These are phyloP conservation scores for Boletus sp. DNA, from an alignment of 768 basidiomycete genomes.

Conservation along the genomic window DNA sequence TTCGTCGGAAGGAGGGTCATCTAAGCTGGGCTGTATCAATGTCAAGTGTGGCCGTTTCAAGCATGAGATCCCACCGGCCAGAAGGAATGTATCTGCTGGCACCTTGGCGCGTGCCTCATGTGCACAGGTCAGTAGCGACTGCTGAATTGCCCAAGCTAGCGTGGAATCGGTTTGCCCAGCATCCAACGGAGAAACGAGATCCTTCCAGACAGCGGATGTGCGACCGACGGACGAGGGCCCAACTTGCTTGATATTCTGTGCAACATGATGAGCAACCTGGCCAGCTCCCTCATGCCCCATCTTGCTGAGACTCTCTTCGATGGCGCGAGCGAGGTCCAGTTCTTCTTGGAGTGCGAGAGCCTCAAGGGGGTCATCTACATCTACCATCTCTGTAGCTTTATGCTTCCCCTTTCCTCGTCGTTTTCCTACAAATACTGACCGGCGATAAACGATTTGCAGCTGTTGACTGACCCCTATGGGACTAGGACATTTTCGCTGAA, in stretches of 20 bases:
- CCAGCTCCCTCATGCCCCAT: constrained; percentile 2
- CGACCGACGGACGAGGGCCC: constrained; percentile 2
- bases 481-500: constrained; percentile 20
- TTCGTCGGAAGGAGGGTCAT: background rate
- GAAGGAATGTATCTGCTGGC: background rate
- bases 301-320: constrained; percentile 44
- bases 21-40: constrained; percentile 8
- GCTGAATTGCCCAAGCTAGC: constrained; percentile 32
- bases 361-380: constrained; percentile 12
- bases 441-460: constrained; percentile 42
- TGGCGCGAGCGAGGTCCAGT: constrained; percentile 42
- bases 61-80: constrained; percentile 10
- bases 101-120: background rate
- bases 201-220: constrained; percentile 7
- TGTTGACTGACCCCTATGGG: constrained; percentile 33
- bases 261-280: constrained; percentile 4
- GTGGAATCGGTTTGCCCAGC: constrained; percentile 12
- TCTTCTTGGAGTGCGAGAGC: constrained; percentile 35
- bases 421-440: constrained; percentile 5
- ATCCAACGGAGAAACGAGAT: constrained; percentile 4
- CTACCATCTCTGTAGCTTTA: background rate
- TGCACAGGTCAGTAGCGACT: constrained; percentile 22
- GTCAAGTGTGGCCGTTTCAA: background rate
- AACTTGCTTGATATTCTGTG: constrained; percentile 5
- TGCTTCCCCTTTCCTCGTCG: background rate